Evolutionary conservation across 208 protist genomes (phyloP).

Genomic region (Jaenimonas drosophilae): DNA sequence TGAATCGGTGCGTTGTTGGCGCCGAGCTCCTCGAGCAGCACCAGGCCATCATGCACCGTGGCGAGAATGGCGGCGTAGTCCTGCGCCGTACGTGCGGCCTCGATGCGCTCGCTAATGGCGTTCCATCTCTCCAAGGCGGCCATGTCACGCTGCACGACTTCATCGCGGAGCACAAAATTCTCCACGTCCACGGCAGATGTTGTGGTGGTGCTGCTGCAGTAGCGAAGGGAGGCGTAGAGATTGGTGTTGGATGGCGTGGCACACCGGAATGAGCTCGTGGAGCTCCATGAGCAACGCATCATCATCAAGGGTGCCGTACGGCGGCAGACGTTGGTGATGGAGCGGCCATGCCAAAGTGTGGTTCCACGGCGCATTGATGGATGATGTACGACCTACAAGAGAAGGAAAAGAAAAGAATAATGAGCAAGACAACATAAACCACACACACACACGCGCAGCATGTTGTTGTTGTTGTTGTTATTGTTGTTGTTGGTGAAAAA

Average conservation of each 20-base stretch:
- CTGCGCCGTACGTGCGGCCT: slow-evolving; percentile 19
- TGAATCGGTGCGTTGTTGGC: slow-evolving; percentile 67
- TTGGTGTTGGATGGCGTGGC: not conserved
- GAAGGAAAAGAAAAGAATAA: slow-evolving; percentile 9
- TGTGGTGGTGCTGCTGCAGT: not conserved
- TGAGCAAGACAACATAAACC: slow-evolving; percentile 3
- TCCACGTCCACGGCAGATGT: slow-evolving; percentile 72
- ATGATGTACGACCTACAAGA: no score
- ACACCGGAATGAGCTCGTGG: not conserved
- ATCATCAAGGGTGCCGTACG: not conserved
- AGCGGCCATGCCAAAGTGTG: not conserved
- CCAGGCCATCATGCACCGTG: slow-evolving; percentile 37
- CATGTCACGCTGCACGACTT: slow-evolving; percentile 71
- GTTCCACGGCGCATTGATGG: no score
- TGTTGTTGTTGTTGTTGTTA: no score
- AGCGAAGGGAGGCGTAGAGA: not conserved
- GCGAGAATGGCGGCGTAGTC: slow-evolving; percentile 31
- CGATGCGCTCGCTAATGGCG: slow-evolving; percentile 42
- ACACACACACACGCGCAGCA: not conserved
- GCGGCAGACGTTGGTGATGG: not conserved
- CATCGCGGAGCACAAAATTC: slow-evolving; percentile 76
- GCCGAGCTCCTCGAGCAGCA: slow-evolving; percentile 62
- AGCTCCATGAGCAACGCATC: not conserved
- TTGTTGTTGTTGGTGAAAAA: not conserved
- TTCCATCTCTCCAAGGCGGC: slow-evolving; percentile 65